These are phyloP conservation scores for Picochlorum sp. DNA, from an alignment of 139 green algal genomes.

Conservation along the genomic window DNA sequence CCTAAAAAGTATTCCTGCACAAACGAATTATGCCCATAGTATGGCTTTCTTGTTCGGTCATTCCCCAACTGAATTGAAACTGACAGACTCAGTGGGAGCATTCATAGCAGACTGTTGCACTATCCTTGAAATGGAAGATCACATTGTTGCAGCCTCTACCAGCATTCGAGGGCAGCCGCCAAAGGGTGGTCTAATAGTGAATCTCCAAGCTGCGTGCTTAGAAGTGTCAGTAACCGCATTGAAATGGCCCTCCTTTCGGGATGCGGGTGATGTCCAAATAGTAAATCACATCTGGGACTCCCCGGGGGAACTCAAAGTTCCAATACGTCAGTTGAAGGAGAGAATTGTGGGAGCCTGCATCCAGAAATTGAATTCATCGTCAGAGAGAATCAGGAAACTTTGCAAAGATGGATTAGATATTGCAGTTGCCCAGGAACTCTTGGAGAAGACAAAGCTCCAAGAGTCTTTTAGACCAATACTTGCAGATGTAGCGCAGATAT, in stretches of 20 bases:
- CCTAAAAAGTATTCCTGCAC: constrained; percentile 26
- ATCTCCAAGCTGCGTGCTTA: constrained; percentile 64
- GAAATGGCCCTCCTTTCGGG: constrained; percentile 51
- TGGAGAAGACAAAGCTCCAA: constrained; percentile 62
- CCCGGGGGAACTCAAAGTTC: not conserved
- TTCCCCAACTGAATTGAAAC: constrained; percentile 18
- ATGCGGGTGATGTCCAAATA: not conserved
- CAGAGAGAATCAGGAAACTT: not conserved
- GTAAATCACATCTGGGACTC: constrained; percentile 6
- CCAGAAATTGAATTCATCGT: not conserved
- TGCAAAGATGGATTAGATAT: constrained; percentile 23
- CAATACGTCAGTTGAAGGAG: constrained; percentile 8
- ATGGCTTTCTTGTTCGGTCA: constrained; percentile 22
- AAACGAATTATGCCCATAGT: constrained; percentile 27
- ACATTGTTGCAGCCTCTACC: constrained; percentile 9
- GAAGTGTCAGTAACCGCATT: constrained; percentile 68
- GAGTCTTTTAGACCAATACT: constrained; percentile 67
- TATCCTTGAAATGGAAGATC: constrained; percentile 49
- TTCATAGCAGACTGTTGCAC: constrained; percentile 45
- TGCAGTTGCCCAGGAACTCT: constrained; percentile 24
- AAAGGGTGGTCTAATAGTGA: constrained; percentile 33
- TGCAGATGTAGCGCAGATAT: constrained; percentile 68
- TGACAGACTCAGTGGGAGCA: constrained; percentile 7
- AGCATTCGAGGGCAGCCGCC: constrained; percentile 6
- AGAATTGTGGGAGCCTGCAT: constrained; percentile 5